Percentiles rank a stretch among this genome's conserved stretches.
These are phyloP conservation scores for Yamadazyma sp. DNA, from an alignment of 1,139 yeast species.

Conservation along the genomic window DNA sequence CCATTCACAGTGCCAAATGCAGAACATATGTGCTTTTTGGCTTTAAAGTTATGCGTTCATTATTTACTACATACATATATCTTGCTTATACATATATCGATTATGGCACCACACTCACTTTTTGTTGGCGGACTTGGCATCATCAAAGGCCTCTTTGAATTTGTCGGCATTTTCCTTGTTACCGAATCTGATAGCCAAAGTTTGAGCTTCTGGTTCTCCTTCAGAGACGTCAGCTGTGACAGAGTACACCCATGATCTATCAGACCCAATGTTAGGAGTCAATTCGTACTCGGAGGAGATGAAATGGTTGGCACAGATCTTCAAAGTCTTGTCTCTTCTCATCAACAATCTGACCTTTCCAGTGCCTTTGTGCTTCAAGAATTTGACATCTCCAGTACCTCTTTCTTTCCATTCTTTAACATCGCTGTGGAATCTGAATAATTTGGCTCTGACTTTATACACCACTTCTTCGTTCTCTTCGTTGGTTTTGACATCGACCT, in stretches of 20 bases:
- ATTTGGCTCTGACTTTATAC: constrained; percentile 89
- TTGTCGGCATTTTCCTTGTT: constrained; percentile 95
- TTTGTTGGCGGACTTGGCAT: constrained; percentile 16
- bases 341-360: constrained; percentile 85
- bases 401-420: constrained; percentile 98
- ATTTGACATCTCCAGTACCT: constrained; percentile 98
- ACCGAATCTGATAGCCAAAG: constrained; percentile 96
- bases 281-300: constrained; percentile 81
- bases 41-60: too few relatives aligned
- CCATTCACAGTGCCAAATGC: too few relatives aligned
- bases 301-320: constrained; percentile 96
- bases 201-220: constrained; percentile 94
- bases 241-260: constrained; percentile 96
- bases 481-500: constrained; percentile 91
- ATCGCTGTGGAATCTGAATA: constrained; percentile 83
- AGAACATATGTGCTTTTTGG: too few relatives aligned
- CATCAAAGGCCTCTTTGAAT: constrained; percentile 87
- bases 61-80: not conserved
- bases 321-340: constrained; percentile 98
- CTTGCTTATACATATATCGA: not conserved
- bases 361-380: constrained; percentile 81
- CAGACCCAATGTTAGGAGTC: constrained; percentile 93
- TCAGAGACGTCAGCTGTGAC: constrained; percentile 95
- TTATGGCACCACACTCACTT: constrained; percentile 6
- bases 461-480: constrained; percentile 93